Percentiles rank a stretch among this genome's conserved stretches.
These are phyloP conservation scores for Candida cerambycidarum DNA, from an alignment of 805 yeast genomes.

Conservation along the genomic window DNA sequence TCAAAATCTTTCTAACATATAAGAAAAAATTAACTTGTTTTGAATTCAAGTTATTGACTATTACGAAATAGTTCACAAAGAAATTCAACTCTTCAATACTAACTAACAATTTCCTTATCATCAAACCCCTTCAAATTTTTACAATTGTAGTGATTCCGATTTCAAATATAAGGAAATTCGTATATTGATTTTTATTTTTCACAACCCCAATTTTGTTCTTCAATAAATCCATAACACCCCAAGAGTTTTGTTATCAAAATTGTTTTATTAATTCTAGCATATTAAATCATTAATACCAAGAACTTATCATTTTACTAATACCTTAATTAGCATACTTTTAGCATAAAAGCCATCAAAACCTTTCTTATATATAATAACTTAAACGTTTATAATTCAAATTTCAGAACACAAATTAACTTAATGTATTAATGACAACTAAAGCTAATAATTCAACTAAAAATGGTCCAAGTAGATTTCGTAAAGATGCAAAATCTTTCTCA, in stretches of 20 bases:
- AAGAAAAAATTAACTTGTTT: neutral
- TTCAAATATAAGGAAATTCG: no score
- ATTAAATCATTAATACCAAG: neutral
- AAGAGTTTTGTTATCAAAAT: no score
- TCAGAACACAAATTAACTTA: neutral
- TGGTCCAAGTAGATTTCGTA: conserved; percentile 38
- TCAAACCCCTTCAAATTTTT: no score
- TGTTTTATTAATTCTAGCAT: neutral
- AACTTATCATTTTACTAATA: neutral
- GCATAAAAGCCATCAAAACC: neutral
- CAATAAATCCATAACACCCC: no score
- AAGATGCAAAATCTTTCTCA: conserved; percentile 38
- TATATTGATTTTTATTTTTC: no score
- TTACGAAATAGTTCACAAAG: neutral
- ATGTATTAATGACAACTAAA: conserved; percentile 17
- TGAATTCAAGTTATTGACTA: neutral
- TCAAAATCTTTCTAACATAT: neutral
- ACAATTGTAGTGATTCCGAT: neutral
- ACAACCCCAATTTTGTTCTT: no score
- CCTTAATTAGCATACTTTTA: neutral
- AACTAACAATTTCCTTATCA: neutral
- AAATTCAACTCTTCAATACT: neutral
- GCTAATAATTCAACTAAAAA: conserved; percentile 19
- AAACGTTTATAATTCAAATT: neutral
- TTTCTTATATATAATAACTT: neutral